Conservation (phyloP, 2,329 filamentous ascomycete species). For the Exutisphaerella laricina region DNA sequence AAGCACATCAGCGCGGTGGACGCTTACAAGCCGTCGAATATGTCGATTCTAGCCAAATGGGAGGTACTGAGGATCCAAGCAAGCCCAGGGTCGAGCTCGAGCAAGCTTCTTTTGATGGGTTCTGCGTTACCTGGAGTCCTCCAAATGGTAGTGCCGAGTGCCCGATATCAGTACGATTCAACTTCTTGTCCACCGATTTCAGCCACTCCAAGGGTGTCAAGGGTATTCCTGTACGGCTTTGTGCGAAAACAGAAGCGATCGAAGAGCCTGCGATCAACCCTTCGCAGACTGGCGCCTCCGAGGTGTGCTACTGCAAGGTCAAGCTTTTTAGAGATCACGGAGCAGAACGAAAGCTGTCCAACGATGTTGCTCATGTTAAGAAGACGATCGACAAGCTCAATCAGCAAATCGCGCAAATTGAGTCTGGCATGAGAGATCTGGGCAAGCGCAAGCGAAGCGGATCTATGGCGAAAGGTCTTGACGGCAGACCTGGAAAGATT, state of each 20-base stretch:
- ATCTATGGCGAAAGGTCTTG: slow-evolving; percentile 46
- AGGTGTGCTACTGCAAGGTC: slow-evolving; percentile 93
- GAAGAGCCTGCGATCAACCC: slow-evolving; percentile 22
- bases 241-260: slow-evolving; percentile 79
- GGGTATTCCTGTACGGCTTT: slow-evolving; percentile 88
- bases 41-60: slow-evolving; percentile 60
- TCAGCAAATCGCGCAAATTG: slow-evolving; percentile 78
- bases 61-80: slow-evolving; percentile 46
- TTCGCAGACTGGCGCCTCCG: slow-evolving; percentile 40
- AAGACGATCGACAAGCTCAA: slow-evolving; percentile 96
- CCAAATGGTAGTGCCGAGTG: slow-evolving; percentile 72
- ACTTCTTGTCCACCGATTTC: slow-evolving; percentile 97
- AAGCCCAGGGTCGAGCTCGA: slow-evolving; percentile 47
- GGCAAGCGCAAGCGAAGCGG: slow-evolving; percentile 57
- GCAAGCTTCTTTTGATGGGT: slow-evolving; percentile 80
- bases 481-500: slow-evolving; percentile 66
- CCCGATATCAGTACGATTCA: slow-evolving; percentile 87
- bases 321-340: slow-evolving; percentile 96
- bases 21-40: slow-evolving; percentile 94
- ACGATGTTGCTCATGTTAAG: slow-evolving; percentile 90
- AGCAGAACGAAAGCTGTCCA: slow-evolving; percentile 88
- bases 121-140: slow-evolving; percentile 72
- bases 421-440: slow-evolving; percentile 54
- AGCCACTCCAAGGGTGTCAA: slow-evolving; percentile 99
- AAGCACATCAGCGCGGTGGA: slow-evolving; percentile 88